These are phyloP conservation scores for Pythium phragmitis DNA, from an alignment of 352 stramenopile species.

Conservation along the genomic window DNA sequence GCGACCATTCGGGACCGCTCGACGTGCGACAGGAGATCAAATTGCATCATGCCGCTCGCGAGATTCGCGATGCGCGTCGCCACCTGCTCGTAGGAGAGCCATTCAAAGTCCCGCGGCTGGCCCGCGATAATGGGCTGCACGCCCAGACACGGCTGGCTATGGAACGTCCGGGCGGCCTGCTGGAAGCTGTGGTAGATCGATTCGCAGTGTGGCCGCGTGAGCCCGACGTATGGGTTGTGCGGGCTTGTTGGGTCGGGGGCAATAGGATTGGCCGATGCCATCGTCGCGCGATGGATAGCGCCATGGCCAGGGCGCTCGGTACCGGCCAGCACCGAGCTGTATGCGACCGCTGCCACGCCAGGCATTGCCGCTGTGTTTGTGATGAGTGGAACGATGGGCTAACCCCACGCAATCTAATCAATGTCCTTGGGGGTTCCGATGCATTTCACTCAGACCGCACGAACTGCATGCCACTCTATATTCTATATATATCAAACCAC, in stretches of 20 bases:
- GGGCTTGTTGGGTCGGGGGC: constrained; percentile 34
- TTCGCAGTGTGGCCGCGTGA: constrained; percentile 37
- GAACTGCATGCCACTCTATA: no score
- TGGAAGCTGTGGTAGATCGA: constrained; percentile 57
- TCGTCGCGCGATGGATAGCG: constrained; percentile 44
- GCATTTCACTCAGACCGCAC: no score
- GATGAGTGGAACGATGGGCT: neutral
- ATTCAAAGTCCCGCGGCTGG: constrained; percentile 39
- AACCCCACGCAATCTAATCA: no score
- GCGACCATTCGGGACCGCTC: constrained; percentile 75
- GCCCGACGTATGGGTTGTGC: constrained; percentile 36
- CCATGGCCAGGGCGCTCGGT: constrained; percentile 43
- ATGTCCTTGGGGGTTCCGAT: no score
- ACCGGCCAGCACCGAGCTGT: constrained; percentile 42
- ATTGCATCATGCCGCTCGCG: constrained; percentile 44
- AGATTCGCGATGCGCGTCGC: constrained; percentile 35
- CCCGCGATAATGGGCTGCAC: constrained; percentile 37
- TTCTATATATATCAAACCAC: no score
- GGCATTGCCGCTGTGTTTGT: constrained; percentile 24
- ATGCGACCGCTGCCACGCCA: constrained; percentile 35
- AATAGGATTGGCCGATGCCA: constrained; percentile 28
- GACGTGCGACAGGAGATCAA: constrained; percentile 39
- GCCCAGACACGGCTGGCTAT: constrained; percentile 40
- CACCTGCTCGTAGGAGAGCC: constrained; percentile 59
- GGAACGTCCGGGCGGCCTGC: constrained; percentile 27